Base-by-base conservation (phyloP, 345 rosid species). In the Luvunga scandens region DNA sequence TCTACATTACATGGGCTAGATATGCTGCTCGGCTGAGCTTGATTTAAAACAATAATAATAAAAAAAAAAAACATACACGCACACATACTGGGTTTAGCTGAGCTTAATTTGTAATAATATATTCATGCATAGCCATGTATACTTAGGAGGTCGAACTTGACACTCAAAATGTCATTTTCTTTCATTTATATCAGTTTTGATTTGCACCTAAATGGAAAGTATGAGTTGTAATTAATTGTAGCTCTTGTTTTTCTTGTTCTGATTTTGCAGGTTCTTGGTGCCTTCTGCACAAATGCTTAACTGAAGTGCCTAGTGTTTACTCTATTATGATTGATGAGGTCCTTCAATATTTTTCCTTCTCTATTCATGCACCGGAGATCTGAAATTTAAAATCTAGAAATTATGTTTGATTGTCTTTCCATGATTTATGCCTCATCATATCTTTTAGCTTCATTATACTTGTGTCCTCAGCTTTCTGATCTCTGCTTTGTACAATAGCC, bases 261-360 rank as follows among this genome's bases (percentile, higher is more conserved):
- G 70, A 39, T 84, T 79, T 82, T 79, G 84, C 85, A 88, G 89
- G 82, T 24, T 70, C 64, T 55, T 39, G 72, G 70, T 66, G 74
- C 78, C 65, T 73, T 78, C 63, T 57, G 60, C 60, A 67, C 62
- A 12, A 79, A 63, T 63, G 69, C 78, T 82, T 60, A 68, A 27
- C 25, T 16, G 64, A 60, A 66, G 66, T 68, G 66, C 63, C 14
- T 12, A n/a, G 30, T 55, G 76, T 38, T 45, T 73, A 38, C 55
- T 60, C 25, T 59, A 63, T 33, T 64, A 42, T 39, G 31, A 61
- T 61, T 70, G 63, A 19, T 7, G 68, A 71, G 65, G 70, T 75
- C 63, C 64, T 77, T 31, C 63, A 18, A 30, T 75, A 28, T 38
- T 53, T 66, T 76, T 57, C 30, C 55, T 76, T 75, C 45, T 48